Conservation (phyloP, 306 rosid genomes). For the Astragalus membranaceus region DNA sequence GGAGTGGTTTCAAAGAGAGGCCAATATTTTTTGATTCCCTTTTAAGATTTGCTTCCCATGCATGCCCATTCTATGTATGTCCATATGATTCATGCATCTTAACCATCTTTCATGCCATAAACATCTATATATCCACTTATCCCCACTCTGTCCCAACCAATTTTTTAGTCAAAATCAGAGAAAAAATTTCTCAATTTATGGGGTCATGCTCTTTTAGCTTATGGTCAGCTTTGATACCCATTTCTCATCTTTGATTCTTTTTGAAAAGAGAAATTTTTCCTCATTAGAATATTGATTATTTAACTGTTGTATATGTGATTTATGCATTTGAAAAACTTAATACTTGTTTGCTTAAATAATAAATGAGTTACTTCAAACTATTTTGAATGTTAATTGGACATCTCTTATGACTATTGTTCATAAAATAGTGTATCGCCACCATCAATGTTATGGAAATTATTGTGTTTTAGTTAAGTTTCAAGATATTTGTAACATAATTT, state of each 20-base stretch:
- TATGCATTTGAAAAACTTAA: neutral
- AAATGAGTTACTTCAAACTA: neutral
- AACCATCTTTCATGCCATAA: slow-evolving; percentile 13
- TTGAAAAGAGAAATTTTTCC: neutral
- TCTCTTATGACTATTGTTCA: no score
- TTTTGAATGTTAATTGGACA: neutral
- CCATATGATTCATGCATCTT: slow-evolving; percentile 1
- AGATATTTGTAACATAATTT: no score
- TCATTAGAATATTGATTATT: neutral
- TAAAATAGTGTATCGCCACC: no score
- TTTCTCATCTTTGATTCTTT: neutral
- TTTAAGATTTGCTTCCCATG: slow-evolving; percentile 86
- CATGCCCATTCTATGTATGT: slow-evolving; percentile 9
- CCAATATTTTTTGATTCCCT: slow-evolving; percentile 78
- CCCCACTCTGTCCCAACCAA: neutral
- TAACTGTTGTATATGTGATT: neutral
- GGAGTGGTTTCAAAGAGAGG: slow-evolving; percentile 53
- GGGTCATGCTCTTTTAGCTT: neutral
- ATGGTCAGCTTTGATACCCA: neutral
- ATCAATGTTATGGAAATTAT: no score
- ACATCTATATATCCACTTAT: slow-evolving; percentile 6
- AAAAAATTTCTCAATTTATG: neutral
- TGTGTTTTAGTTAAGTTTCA: no score
- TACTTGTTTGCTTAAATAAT: neutral
- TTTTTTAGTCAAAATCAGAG: neutral